A percentile compares a stretch with the other conserved stretches of the same genome.
Conservation (phyloP, 225 moss, liverwort and hornwort species). For the Straminergon stramineum region DNA sequence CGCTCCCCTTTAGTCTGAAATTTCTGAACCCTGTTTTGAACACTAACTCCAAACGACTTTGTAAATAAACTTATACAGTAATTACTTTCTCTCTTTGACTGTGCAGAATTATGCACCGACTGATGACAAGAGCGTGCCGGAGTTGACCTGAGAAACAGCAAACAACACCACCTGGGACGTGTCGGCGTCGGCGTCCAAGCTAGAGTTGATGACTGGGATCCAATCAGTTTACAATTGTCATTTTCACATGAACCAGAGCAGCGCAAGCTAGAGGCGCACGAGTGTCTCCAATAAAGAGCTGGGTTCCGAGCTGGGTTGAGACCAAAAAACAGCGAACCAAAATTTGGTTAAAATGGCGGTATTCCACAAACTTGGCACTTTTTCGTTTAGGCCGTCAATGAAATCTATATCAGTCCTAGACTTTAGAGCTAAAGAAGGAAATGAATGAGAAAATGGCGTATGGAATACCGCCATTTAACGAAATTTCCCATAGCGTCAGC, state of each 20-base stretch:
- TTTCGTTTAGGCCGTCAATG: too few species aligned
- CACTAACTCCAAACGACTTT: neutral
- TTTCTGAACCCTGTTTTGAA: neutral
- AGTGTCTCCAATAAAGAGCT: neutral
- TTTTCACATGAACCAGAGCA: neutral
- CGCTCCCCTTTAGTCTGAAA: neutral
- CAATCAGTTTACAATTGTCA: neutral
- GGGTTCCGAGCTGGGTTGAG: neutral
- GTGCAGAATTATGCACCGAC: neutral
- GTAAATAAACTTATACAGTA: neutral
- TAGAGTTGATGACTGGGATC: neutral
- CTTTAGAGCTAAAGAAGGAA: too few species aligned
- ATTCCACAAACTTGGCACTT: too few species aligned
- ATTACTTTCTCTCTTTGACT: neutral
- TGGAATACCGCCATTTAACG: too few species aligned
- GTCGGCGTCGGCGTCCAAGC: neutral
- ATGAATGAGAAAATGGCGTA: too few species aligned
- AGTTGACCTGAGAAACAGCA: neutral
- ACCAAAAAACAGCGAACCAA: neutral
- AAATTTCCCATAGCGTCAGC: neutral
- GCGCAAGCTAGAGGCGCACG: neutral
- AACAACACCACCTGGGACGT: neutral
- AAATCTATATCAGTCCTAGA: too few species aligned
- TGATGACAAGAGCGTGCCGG: slow-evolving; percentile 1
- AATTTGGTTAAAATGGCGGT: too few species aligned